Evolutionary conservation across 495 filamentous ascomycete species (phyloP), one percentile per base, ranked within the genome.

Genomic region (Aspergillus cristatus): DNA sequence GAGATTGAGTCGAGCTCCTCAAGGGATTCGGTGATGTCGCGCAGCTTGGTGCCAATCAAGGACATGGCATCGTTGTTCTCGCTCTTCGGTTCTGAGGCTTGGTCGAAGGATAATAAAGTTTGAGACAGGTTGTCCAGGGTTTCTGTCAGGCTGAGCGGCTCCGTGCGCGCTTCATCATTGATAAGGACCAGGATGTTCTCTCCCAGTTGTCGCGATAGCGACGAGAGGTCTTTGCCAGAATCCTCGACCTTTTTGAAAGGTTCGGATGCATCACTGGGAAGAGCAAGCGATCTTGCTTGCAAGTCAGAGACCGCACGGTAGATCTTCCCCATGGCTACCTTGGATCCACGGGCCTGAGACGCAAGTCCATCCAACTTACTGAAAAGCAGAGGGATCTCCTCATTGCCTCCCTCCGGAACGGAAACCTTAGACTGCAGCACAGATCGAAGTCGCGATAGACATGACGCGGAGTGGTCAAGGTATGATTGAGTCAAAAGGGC

Each of bases 241-340:
- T 60, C 50, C 46, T 91, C 82, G 35, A 76, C 77, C 29, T 69
- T 65, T 33, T 73, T 70, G 47, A 85, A 82, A 4, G 63, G 56
- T 18, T 56, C 38, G 32, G 50, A 40, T 38, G 54, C 54, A 68
- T 81, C 45, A 73, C 79, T 37, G 58, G 76, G 43, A 14, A 94
- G 72, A 12, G 85, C 83, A 18, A 97, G 65, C 3, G 83, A 90
- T 29, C 90, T 67, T 0, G 75, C 68, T 45, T 78, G 81, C 28
- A 94, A 67, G 35, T 95, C 88, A 29, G 87, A 79, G 3, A 96
- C 60, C 22, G 84, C 72, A 24, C 82, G 74, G 12, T 82, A 69
- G 4, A 85, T 77, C 58, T 97, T 97, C 34, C 75, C 71, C 45
- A 81, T 78, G 16, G 93, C 71, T 14, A 95, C 85, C 60, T 94